Evolutionary conservation across 805 yeast genomes (phyloP).

Genomic region (Yarrowia divulgata): DNA sequence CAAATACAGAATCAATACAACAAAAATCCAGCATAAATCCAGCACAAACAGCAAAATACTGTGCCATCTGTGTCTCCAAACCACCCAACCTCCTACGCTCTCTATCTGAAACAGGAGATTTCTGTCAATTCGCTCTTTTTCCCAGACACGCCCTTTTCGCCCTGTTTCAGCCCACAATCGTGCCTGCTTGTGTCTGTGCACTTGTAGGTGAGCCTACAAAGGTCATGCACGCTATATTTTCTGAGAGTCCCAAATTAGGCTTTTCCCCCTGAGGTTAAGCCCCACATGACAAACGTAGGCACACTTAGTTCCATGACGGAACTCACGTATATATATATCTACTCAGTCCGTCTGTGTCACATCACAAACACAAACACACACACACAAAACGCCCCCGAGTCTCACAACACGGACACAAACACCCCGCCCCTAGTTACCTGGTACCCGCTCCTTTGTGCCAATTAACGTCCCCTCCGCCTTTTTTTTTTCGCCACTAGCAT

Average conservation of each 20-base stretch:
- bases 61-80: too few relatives aligned
- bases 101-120: too few relatives aligned
- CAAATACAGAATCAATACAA: too few relatives aligned
- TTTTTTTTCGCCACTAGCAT: background rate
- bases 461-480: background rate
- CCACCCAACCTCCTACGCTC: too few relatives aligned
- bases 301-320: too few relatives aligned
- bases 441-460: conserved; percentile 35
- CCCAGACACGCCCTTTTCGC: too few relatives aligned
- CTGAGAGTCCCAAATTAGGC: background rate
- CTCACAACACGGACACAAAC: background rate
- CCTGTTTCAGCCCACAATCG: conserved; percentile 1
- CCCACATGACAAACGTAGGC: conserved; percentile 15
- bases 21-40: too few relatives aligned
- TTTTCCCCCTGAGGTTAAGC: conserved; percentile 35
- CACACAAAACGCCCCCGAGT: background rate
- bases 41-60: too few relatives aligned
- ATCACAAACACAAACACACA: background rate
- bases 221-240: conserved; percentile 1
- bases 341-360: background rate
- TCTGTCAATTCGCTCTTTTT: too few relatives aligned
- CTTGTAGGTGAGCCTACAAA: conserved; percentile 3
- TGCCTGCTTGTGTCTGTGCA: conserved; percentile 9
- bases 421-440: background rate
- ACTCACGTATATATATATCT: background rate